These are phyloP conservation scores for Aspergillus bertholletiae DNA, from an alignment of 495 filamentous ascomycete species.

Conservation along the genomic window DNA sequence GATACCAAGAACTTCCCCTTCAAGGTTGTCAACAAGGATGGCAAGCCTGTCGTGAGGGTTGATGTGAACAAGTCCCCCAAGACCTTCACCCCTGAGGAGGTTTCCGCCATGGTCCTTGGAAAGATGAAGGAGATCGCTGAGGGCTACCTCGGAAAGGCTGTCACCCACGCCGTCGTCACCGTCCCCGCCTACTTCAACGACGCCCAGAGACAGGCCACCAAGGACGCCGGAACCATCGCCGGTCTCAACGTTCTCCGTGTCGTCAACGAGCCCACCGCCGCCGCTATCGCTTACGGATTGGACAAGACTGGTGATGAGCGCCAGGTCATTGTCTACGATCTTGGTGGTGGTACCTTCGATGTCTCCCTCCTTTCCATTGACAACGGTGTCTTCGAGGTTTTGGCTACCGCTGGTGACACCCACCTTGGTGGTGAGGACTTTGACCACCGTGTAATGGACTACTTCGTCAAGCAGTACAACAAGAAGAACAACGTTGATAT, in stretches of 20 bases:
- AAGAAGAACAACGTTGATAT: conserved; percentile 95
- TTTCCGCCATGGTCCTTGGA: conserved; percentile 81
- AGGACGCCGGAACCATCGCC: conserved; percentile 93
- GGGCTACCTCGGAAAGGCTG: conserved; percentile 88
- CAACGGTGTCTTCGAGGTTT: conserved; percentile 95
- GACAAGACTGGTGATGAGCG: conserved; percentile 83
- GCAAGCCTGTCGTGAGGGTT: conserved; percentile 76
- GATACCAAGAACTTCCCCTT: conserved; percentile 92
- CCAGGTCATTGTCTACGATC: conserved; percentile 95
- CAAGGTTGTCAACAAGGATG: conserved; percentile 77
- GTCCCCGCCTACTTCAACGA: conserved; percentile 99
- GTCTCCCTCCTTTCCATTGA: conserved; percentile 97
- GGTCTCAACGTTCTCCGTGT: conserved; percentile 97
- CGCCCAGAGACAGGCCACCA: conserved; percentile 96
- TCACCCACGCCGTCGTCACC: conserved; percentile 95
- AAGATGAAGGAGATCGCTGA: conserved; percentile 99
- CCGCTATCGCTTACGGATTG: conserved; percentile 83
- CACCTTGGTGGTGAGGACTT: conserved; percentile 99
- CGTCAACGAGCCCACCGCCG: conserved; percentile 91
- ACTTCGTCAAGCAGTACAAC: conserved; percentile 98
- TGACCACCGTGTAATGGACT: conserved; percentile 95
- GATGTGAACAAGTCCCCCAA: conserved; percentile 69
- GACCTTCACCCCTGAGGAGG: conserved; percentile 81
- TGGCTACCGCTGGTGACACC: conserved; percentile 97
- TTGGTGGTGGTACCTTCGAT: conserved; percentile 99